These are phyloP conservation scores for Crinitomyces ghanaensis DNA, from an alignment of 805 yeast genomes.

Conservation along the genomic window DNA sequence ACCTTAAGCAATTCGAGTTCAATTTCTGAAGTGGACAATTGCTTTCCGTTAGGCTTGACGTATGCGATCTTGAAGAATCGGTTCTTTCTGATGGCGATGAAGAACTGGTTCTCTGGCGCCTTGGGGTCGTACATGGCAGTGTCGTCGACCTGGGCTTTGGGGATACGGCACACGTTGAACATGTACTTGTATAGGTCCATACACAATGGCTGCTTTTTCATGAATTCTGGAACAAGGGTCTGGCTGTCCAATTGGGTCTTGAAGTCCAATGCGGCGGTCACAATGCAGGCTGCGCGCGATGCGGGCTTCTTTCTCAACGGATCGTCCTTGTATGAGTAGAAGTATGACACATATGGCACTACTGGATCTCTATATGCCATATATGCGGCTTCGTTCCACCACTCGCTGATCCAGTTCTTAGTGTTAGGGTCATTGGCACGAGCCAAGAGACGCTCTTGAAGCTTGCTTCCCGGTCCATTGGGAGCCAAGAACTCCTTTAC, in stretches of 20 bases:
- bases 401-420: slow-evolving; percentile 82
- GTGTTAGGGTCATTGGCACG: slow-evolving; percentile 43
- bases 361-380: slow-evolving; percentile 86
- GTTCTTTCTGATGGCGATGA: slow-evolving; percentile 63
- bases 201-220: slow-evolving; percentile 76
- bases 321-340: slow-evolving; percentile 70
- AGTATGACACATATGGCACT: slow-evolving; percentile 89
- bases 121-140: slow-evolving; percentile 21
- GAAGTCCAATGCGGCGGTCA: slow-evolving; percentile 57
- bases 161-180: slow-evolving; percentile 78
- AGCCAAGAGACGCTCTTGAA: slow-evolving; percentile 54
- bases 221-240: slow-evolving; percentile 64
- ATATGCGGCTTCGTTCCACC: slow-evolving; percentile 94
- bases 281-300: slow-evolving; percentile 62
- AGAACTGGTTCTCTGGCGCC: slow-evolving; percentile 43
- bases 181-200: slow-evolving; percentile 86
- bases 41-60: slow-evolving; percentile 25
- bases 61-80: slow-evolving; percentile 62
- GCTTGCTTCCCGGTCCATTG: slow-evolving; percentile 51
- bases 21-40: slow-evolving; percentile 29
- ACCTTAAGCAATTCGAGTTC: slow-evolving; percentile 48
- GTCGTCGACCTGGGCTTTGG: slow-evolving; percentile 39
- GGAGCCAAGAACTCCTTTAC: slow-evolving; percentile 55
- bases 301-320: slow-evolving; percentile 26
- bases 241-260: slow-evolving; percentile 56